phyloP scores from a whole-genome alignment of 805 yeast genomes.

The Nematodospora valgi region DNA sequence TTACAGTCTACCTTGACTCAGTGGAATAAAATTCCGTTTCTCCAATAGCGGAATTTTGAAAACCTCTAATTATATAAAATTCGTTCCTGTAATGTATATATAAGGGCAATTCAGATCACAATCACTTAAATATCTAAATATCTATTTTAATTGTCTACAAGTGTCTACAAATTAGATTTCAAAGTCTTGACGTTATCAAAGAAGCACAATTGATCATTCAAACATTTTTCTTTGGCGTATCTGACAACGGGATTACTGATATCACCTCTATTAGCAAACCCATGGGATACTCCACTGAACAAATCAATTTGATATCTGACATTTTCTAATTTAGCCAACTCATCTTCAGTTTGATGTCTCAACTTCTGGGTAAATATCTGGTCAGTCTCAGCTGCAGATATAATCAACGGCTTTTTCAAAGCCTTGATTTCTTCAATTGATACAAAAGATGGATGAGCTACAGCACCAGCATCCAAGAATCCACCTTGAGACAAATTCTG shows the following conservation, averaged over 20 bases:
- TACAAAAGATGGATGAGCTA: constrained; percentile 83
- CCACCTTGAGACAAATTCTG: constrained; percentile 44
- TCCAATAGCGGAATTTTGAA: too few species aligned
- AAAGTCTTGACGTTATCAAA: constrained; percentile 10
- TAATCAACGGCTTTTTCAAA: constrained; percentile 55
- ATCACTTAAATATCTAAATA: too few species aligned
- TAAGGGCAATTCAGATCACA: too few species aligned
- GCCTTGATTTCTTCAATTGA: constrained; percentile 59
- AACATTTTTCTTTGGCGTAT: constrained; percentile 67
- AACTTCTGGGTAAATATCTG: constrained; percentile 57
- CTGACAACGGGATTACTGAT: constrained; percentile 44
- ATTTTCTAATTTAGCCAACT: constrained; percentile 41
- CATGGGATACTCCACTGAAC: constrained; percentile 67
- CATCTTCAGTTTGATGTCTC: constrained; percentile 59
- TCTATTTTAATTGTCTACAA: not conserved
- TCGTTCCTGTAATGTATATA: too few species aligned
- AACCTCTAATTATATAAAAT: too few species aligned
- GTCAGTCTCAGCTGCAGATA: constrained; percentile 77
- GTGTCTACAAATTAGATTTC: not conserved
- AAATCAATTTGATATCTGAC: constrained; percentile 57
- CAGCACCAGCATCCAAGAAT: constrained; percentile 48
- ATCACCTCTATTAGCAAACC: constrained; percentile 81
- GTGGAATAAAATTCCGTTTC: too few species aligned
- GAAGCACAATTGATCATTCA: constrained; percentile 41
- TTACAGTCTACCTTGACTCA: too few species aligned